These are phyloP conservation scores for Mucor irregularis DNA, from an alignment of 371 early-diverging fungal genomes.

Conservation along the genomic window DNA sequence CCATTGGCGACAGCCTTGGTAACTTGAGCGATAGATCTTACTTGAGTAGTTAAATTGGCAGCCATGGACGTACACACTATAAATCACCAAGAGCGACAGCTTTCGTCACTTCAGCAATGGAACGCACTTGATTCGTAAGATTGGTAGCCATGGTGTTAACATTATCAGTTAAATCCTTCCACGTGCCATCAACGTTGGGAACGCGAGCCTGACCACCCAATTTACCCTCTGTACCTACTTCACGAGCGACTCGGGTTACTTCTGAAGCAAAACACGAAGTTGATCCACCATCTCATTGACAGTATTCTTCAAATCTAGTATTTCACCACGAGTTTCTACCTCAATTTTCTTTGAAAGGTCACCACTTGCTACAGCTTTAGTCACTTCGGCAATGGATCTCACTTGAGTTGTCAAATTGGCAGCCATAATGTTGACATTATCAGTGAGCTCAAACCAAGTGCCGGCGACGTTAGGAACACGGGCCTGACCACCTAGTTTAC, in stretches of 20 bases:
- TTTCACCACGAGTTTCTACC: conserved; percentile 37
- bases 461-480: conserved; percentile 57
- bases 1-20: conserved; percentile 60
- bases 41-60: conserved; percentile 61
- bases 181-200: conserved; percentile 58
- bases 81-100: conserved; percentile 60
- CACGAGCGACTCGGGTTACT: conserved; percentile 40
- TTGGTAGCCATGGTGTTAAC: conserved; percentile 63
- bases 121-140: conserved; percentile 55
- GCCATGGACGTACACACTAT: too few relatives aligned
- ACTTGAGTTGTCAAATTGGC: conserved; percentile 61
- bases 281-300: conserved; percentile 53
- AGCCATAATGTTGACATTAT: conserved; percentile 64
- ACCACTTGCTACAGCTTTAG: conserved; percentile 57
- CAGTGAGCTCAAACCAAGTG: conserved; percentile 65
- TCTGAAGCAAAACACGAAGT: conserved; percentile 41
- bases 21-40: conserved; percentile 60
- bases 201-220: conserved; percentile 49
- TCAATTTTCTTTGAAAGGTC: conserved; percentile 49
- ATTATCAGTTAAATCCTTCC: conserved; percentile 64
- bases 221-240: conserved; percentile 59
- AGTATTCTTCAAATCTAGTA: conserved; percentile 34
- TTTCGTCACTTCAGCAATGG: conserved; percentile 58
- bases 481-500: conserved; percentile 53
- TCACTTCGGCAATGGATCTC: conserved; percentile 55